A percentile compares a stretch with the other conserved stretches of the same genome.
phyloP scores from a whole-genome alignment of 2,329 filamentous ascomycete species.

The Ophiostoma montium region DNA sequence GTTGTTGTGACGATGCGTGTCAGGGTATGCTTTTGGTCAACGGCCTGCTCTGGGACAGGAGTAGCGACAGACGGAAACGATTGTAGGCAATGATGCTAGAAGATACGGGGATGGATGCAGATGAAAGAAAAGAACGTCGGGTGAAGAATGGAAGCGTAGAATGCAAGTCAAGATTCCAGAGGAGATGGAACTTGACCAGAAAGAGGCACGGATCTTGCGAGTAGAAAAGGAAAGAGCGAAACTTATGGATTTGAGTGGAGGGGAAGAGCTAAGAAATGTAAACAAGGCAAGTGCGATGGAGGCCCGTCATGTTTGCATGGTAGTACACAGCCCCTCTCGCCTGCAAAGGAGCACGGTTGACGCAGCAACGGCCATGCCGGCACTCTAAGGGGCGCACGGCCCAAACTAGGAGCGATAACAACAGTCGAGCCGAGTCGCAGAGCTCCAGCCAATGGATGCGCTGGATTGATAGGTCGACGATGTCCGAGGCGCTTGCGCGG shows the following conservation, averaged over 20 bases:
- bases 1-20: not conserved
- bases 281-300: conserved; percentile 13
- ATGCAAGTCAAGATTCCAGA: conserved; percentile 7
- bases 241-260: conserved; percentile 3
- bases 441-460: not conserved
- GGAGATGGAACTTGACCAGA: not conserved
- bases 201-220: conserved; percentile 4
- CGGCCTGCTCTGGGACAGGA: not conserved
- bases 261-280: conserved; percentile 14
- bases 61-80: not conserved
- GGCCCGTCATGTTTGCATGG: not conserved
- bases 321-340: conserved; percentile 7
- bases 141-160: conserved; percentile 9
- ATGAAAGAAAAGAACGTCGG: not conserved
- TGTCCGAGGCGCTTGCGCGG: no score
- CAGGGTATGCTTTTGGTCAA: conserved; percentile 3
- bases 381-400: conserved; percentile 7
- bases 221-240: conserved; percentile 6
- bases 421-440: conserved; percentile 1
- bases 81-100: conserved; percentile 8
- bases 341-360: conserved; percentile 3
- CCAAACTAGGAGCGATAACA: conserved; percentile 1
- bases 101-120: conserved; percentile 9
- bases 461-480: no score
- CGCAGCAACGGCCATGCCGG: conserved; percentile 10